Percentiles rank a stretch among this genome's conserved stretches.
Evolutionary conservation across 2,329 filamentous ascomycete species (phyloP).

Genomic region (Graphilbum fragrans): DNA sequence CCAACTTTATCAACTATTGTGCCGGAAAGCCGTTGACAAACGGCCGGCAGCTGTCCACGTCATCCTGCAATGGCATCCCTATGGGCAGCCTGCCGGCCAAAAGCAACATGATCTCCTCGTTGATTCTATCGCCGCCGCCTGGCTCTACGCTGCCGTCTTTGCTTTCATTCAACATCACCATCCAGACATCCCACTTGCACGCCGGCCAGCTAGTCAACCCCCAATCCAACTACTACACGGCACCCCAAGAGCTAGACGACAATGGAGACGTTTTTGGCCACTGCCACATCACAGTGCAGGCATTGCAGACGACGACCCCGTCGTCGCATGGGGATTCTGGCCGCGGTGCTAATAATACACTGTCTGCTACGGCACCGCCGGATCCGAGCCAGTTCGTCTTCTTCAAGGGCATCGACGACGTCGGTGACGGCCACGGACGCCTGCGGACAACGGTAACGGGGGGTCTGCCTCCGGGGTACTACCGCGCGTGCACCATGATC

Average conservation of each 20-base stretch:
- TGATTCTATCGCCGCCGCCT: conserved; percentile 33
- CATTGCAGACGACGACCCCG: conserved; percentile 21
- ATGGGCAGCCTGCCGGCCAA: conserved; percentile 42
- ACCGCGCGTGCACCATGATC: conserved; percentile 40
- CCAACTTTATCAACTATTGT: conserved; percentile 47
- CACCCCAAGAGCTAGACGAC: conserved; percentile 21
- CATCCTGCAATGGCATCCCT: conserved; percentile 46
- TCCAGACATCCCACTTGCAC: conserved; percentile 35
- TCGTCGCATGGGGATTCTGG: too few species aligned
- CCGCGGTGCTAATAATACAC: conserved; percentile 17
- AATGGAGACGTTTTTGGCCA: conserved; percentile 29
- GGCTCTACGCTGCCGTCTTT: conserved; percentile 21
- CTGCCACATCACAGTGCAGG: conserved; percentile 38
- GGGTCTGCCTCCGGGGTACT: conserved; percentile 33
- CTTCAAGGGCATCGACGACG: conserved; percentile 47
- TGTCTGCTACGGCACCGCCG: conserved; percentile 19
- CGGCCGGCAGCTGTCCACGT: conserved; percentile 31
- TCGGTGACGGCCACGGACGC: conserved; percentile 31
- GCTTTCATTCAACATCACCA: conserved; percentile 35
- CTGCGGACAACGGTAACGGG: conserved; percentile 29
- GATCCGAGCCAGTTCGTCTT: conserved; percentile 32
- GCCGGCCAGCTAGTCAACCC: conserved; percentile 44
- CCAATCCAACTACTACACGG: conserved; percentile 36
- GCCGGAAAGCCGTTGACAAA: conserved; percentile 40
- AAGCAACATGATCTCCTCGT: conserved; percentile 40